Evolutionary conservation across 345 rosid genomes (phyloP).

Genomic region (Euclidium syriacum): DNA sequence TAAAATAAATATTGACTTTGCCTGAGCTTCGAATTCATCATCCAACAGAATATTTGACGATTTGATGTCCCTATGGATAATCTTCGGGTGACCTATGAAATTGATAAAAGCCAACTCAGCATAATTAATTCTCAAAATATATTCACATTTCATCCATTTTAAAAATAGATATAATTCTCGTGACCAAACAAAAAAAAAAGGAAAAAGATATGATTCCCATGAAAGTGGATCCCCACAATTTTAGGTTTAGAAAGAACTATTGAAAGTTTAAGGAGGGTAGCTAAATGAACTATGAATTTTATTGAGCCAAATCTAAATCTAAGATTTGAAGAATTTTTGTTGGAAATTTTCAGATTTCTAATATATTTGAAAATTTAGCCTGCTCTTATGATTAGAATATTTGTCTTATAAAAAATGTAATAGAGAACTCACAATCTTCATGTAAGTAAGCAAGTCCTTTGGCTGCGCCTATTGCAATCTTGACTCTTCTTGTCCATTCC

Average conservation of each 20-base stretch:
- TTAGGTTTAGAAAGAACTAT: no score
- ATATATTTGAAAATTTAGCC: no score
- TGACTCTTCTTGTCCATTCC: constrained; percentile 47
- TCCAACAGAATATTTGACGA: constrained; percentile 67
- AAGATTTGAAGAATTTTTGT: no score
- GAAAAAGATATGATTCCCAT: no score
- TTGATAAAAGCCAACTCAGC: neutral
- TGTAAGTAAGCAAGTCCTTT: constrained; percentile 79
- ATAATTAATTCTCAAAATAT: neutral
- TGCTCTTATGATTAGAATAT: no score
- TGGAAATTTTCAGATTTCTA: no score
- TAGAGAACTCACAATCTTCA: constrained; percentile 56
- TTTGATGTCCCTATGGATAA: constrained; percentile 74
- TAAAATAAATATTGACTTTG: constrained; percentile 15
- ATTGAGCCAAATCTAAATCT: no score
- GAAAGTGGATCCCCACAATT: no score
- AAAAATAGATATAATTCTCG: no score
- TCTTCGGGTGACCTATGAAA: constrained; percentile 53
- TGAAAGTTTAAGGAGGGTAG: no score
- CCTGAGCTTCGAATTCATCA: constrained; percentile 51
- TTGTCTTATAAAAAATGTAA: neutral
- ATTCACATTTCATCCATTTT: neutral
- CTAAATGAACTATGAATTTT: no score
- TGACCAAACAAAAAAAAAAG: no score
- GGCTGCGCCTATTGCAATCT: constrained; percentile 70